Evolutionary conservation across 1,139 yeast species (phyloP).

Genomic region (Yamadazyma blattariae): DNA sequence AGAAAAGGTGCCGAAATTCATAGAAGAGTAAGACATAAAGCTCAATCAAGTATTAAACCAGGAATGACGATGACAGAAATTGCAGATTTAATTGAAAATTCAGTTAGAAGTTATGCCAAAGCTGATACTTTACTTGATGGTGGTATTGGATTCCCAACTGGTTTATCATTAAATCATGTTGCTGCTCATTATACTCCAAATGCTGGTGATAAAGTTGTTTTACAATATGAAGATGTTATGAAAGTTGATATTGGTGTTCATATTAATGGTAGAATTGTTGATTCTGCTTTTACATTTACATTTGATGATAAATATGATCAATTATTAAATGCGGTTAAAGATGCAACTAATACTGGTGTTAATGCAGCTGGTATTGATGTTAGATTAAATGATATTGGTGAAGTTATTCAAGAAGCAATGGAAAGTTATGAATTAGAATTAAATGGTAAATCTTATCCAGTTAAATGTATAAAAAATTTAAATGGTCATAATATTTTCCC

Average conservation of each 20-base stretch:
- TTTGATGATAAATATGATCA: conserved; percentile 83
- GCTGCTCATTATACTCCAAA: conserved; percentile 99
- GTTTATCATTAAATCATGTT: conserved; percentile 85
- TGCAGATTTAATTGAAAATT: conserved; percentile 85
- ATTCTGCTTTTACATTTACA: conserved; percentile 91
- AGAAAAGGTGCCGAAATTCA: conserved; percentile 97
- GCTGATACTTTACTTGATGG: conserved; percentile 65
- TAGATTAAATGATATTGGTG: conserved; percentile 92
- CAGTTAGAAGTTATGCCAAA: conserved; percentile 71
- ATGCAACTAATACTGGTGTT: conserved; percentile 92
- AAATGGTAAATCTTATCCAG: conserved; percentile 80
- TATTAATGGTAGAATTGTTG: conserved; percentile 92
- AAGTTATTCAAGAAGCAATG: conserved; percentile 94
- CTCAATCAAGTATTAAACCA: conserved; percentile 72
- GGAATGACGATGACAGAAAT: conserved; percentile 92
- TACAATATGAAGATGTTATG: conserved; percentile 87
- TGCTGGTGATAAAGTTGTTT: conserved; percentile 82
- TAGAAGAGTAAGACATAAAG: conserved; percentile 82
- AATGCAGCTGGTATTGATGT: conserved; percentile 95
- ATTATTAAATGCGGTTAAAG: conserved; percentile 79
- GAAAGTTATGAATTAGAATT: conserved; percentile 92
- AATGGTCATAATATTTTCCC: conserved; percentile 92
- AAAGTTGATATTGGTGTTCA: conserved; percentile 98
- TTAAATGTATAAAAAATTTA: conserved; percentile 86
- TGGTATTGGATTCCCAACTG: conserved; percentile 98